Base-by-base conservation (phyloP, 169 alveolate genomes). In the Fabrea salina region DNA sequence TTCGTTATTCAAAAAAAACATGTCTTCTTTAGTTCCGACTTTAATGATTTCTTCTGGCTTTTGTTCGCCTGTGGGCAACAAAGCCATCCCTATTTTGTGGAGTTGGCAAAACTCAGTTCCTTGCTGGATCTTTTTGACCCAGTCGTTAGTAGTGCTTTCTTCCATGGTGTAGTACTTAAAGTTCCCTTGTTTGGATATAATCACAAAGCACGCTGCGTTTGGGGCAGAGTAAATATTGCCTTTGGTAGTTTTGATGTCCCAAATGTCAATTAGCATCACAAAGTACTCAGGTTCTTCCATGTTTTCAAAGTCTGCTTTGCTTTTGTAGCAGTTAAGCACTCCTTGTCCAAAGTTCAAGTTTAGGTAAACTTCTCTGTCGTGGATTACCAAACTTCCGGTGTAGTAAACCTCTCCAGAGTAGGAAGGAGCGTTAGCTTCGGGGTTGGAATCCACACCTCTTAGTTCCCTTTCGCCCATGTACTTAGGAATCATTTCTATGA, bases 391-490 rank as follows among this genome's bases (percentile, higher is more conserved):
- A 16, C 27, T 13, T 37, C 74, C 78, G 32, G 61, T 68, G 19
- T n/a, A 68, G n/a, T 16, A 68, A 16, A 68, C 27, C 11, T 61
- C 74, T 30, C 74, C 74, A n/a, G 32, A 16, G 19, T 35, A n/a
- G 1, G 74, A 37, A n/a, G 13, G 39, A 35, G 74, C 49, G 22
- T 7, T 61, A 8, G 13, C 27, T n/a, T n/a, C n/a, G n/a, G n/a
- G n/a, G 13, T 37, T 37, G n/a, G 11, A 16, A 16, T 27, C n/a
- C 74, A 33, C 74, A 30, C 74, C 49, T 2, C 74, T 0, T 27
- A 61, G 50, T 35, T 61, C 78, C 35, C 13, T 43, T 37, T 68
- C 61, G 2, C 78, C 78, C 78, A 68, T 68, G 30, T 68, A 68
- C 32, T n/a, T 47, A 0, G 78, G 78, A 0, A 68, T 43, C 67